Evolutionary conservation across 805 yeast genomes (phyloP).

Genomic region (Debaryomyces prosopidis): DNA sequence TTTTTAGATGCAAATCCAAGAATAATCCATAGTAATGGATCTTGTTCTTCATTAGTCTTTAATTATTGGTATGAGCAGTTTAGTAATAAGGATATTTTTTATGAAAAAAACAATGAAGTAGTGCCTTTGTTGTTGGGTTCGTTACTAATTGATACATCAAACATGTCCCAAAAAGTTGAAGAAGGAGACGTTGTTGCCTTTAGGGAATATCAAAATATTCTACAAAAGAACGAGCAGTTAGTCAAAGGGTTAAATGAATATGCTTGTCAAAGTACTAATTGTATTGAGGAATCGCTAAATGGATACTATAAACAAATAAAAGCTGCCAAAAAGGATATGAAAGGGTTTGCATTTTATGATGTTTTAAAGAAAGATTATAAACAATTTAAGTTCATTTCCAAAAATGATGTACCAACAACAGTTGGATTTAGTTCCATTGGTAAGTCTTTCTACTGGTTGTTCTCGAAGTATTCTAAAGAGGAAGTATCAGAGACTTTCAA

Average conservation of each 20-base stretch:
- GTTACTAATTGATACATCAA: constrained; percentile 72
- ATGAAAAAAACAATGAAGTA: constrained; percentile 30
- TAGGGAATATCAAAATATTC: constrained; percentile 31
- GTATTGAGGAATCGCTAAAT: constrained; percentile 2
- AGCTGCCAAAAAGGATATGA: constrained; percentile 60
- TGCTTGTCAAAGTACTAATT: background rate
- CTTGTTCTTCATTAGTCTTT: constrained; percentile 77
- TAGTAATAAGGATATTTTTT: constrained; percentile 10
- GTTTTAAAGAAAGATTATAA: constrained; percentile 84
- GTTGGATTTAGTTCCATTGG: constrained; percentile 82
- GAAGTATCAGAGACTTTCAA: constrained; percentile 25
- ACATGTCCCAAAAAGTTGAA: constrained; percentile 65
- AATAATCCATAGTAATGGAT: constrained; percentile 62
- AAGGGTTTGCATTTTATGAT: constrained; percentile 59
- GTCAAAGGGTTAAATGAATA: background rate
- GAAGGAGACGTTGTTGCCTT: constrained; percentile 52
- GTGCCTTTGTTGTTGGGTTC: constrained; percentile 62
- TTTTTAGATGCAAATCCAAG: constrained; percentile 59
- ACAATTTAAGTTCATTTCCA: constrained; percentile 49
- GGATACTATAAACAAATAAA: constrained; percentile 27
- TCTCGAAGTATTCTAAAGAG: constrained; percentile 19
- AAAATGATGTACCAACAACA: constrained; percentile 16
- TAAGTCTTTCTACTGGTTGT: constrained; percentile 58
- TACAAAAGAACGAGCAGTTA: constrained; percentile 3
- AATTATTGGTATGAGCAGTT: constrained; percentile 51